A percentile compares a stretch with the other conserved stretches of the same genome.
Evolutionary conservation across 495 filamentous ascomycete genomes (phyloP).

Genomic region (Poronia punctata): DNA sequence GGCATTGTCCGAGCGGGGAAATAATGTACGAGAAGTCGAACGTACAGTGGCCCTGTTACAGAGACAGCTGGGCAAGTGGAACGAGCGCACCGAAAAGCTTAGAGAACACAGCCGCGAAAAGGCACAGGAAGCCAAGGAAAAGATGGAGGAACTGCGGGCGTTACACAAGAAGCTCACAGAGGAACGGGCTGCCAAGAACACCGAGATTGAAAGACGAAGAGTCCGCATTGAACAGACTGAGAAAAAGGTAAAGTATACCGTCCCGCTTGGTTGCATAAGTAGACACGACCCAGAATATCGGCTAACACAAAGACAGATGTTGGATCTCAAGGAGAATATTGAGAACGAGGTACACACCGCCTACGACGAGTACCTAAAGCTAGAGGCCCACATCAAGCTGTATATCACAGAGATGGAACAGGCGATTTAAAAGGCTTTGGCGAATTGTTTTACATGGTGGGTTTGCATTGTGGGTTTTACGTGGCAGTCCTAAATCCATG

Average conservation of each 20-base stretch:
- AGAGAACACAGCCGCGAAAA: slow-evolving; percentile 73
- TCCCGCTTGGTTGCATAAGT: no score
- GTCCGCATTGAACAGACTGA: slow-evolving; percentile 95
- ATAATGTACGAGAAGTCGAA: slow-evolving; percentile 86
- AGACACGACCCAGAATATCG: background rate
- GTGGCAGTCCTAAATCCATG: slow-evolving; percentile 10
- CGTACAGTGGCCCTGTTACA: slow-evolving; percentile 74
- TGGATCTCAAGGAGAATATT: slow-evolving; percentile 91
- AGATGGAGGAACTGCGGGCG: slow-evolving; percentile 82
- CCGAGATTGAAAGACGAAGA: slow-evolving; percentile 83
- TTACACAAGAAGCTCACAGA: slow-evolving; percentile 76
- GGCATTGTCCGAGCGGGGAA: slow-evolving; percentile 76
- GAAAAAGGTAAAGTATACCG: slow-evolving; percentile 71
- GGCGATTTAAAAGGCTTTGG: slow-evolving; percentile 61
- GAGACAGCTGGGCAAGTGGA: slow-evolving; percentile 74
- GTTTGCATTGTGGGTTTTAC: background rate
- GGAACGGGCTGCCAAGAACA: slow-evolving; percentile 75
- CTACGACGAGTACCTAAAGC: slow-evolving; percentile 88
- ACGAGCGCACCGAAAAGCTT: slow-evolving; percentile 75
- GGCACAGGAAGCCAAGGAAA: slow-evolving; percentile 66
- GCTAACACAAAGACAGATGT: slow-evolving; percentile 64
- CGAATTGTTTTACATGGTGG: background rate
- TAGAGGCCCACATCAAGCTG: slow-evolving; percentile 92
- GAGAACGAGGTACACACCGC: slow-evolving; percentile 84
- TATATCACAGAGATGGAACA: slow-evolving; percentile 99